These are phyloP conservation scores for Lippia alba DNA, from an alignment of 305 asterid species.

Conservation along the genomic window DNA sequence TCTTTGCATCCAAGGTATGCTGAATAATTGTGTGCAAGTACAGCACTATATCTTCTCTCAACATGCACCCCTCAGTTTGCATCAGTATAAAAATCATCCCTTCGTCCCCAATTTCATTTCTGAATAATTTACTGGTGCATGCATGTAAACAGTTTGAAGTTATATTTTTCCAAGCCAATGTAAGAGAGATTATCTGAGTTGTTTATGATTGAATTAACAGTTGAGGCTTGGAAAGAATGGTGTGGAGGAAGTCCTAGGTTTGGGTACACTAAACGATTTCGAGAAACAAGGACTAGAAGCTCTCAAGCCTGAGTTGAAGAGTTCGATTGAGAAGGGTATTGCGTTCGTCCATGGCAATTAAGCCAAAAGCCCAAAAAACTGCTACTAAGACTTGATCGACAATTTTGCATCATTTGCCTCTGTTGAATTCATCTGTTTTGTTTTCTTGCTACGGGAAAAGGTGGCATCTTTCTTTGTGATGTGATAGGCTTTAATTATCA, in stretches of 20 bases:
- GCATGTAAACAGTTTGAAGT: background rate
- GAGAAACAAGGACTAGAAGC: slow-evolving; percentile 89
- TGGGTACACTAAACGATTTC: slow-evolving; percentile 75
- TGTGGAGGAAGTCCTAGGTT: slow-evolving; percentile 86
- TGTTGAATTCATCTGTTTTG: slow-evolving; percentile 8
- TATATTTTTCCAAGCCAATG: background rate
- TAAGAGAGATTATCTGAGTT: slow-evolving; percentile 12
- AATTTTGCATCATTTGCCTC: slow-evolving; percentile 32
- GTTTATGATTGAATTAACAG: slow-evolving; percentile 41
- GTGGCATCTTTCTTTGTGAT: slow-evolving; percentile 13
- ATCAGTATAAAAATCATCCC: background rate
- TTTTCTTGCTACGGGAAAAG: slow-evolving; percentile 5
- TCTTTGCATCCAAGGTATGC: slow-evolving; percentile 87
- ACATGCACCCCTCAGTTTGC: no score
- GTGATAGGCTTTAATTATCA: slow-evolving; percentile 1
- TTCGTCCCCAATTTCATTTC: background rate
- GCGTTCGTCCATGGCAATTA: slow-evolving; percentile 62
- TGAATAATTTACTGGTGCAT: background rate
- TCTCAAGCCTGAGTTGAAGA: slow-evolving; percentile 69
- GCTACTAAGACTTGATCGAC: slow-evolving; percentile 1
- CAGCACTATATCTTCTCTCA: background rate
- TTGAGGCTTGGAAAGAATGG: slow-evolving; percentile 94
- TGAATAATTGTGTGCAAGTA: background rate
- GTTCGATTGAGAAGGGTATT: slow-evolving; percentile 90
- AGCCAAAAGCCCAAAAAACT: slow-evolving; percentile 3